Conservation (phyloP, 805 yeast genomes). For the Lipomyces starkeyi region DNA sequence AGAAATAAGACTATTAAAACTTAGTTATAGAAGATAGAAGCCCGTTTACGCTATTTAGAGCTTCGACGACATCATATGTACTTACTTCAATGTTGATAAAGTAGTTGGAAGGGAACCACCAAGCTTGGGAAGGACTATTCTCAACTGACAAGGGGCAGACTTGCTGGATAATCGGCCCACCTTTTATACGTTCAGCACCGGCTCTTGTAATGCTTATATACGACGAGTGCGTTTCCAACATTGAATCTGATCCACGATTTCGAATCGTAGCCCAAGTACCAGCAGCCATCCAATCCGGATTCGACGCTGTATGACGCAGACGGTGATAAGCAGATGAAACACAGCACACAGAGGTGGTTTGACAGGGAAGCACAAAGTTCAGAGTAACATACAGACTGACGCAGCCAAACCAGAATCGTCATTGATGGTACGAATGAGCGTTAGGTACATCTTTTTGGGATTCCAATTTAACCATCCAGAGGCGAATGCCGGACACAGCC, state of each 20-base stretch:
- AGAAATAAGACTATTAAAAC: neutral
- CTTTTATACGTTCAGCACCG: too few relatives aligned
- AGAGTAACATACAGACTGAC: neutral
- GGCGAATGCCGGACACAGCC: neutral
- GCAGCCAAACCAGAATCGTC: neutral
- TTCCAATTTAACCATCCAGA: neutral
- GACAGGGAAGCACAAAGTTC: too few relatives aligned
- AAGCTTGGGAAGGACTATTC: neutral
- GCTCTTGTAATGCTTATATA: neutral
- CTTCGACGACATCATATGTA: too few relatives aligned
- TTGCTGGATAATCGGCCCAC: neutral
- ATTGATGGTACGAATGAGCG: neutral
- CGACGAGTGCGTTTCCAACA: neutral
- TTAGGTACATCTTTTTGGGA: neutral
- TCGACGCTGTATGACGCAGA: neutral
- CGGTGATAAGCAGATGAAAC: neutral
- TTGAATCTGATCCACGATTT: neutral
- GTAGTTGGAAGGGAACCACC: neutral
- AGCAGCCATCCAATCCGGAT: neutral
- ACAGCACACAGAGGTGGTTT: neutral
- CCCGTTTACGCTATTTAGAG: too few relatives aligned
- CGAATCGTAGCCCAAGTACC: neutral
- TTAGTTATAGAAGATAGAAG: neutral
- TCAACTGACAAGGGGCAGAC: neutral
- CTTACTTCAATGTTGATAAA: neutral